phyloP scores from a whole-genome alignment of 2,329 filamentous ascomycete genomes.

The Diaporthe aspalathi region DNA sequence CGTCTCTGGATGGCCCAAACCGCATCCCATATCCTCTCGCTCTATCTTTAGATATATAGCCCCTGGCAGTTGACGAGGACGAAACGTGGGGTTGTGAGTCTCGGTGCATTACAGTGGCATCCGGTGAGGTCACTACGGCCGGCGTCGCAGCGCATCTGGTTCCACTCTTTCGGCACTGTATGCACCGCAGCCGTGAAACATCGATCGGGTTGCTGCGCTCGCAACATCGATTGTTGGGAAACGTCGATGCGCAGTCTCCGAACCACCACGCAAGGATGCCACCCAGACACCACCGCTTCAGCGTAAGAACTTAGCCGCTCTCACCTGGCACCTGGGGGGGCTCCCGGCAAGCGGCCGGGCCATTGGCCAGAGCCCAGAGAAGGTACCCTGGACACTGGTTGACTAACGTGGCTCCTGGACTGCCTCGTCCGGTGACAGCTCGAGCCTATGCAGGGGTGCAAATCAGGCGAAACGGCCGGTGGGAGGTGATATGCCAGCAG shows the following conservation, averaged over 20 bases:
- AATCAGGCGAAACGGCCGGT: constrained; percentile 20
- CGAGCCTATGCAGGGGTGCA: neutral
- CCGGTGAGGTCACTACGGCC: neutral
- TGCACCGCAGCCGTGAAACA: constrained; percentile 29
- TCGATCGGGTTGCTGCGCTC: neutral
- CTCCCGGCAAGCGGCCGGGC: neutral
- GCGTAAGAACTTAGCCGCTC: neutral
- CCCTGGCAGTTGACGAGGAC: neutral
- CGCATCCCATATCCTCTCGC: neutral
- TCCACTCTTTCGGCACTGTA: constrained; percentile 9
- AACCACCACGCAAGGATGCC: neutral
- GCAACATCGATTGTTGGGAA: neutral
- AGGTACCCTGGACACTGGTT: neutral
- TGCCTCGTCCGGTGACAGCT: constrained; percentile 11
- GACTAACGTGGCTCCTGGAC: constrained; percentile 8
- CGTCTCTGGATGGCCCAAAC: neutral
- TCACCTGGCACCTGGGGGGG: neutral
- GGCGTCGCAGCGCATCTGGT: neutral
- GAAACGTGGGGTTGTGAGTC: neutral
- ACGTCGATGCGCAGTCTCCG: neutral
- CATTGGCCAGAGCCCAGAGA: neutral
- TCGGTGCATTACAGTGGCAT: neutral
- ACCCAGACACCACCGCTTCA: neutral
- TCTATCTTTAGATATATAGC: constrained; percentile 15
- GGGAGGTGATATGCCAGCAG: constrained; percentile 1